Percentiles rank a stretch among this genome's conserved stretches.
Evolutionary conservation across 1,284 basidiomycete species (phyloP).

Genomic region (Porphyrellus sp.): DNA sequence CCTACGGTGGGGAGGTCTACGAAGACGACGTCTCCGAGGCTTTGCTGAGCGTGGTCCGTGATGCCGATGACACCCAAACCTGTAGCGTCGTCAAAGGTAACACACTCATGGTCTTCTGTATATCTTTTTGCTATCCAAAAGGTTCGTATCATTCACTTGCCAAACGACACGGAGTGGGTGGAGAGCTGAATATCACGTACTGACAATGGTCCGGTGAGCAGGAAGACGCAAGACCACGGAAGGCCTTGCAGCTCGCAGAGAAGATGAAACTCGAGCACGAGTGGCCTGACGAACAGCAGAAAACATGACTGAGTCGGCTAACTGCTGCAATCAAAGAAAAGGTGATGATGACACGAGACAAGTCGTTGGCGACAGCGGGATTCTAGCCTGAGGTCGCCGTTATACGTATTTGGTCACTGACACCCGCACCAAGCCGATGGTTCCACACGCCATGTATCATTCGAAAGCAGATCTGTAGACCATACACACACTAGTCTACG

Average conservation of each 20-base stretch:
- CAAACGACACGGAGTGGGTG: neutral
- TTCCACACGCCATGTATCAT: neutral
- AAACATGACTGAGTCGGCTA: slow-evolving; percentile 20
- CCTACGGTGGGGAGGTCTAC: slow-evolving; percentile 87
- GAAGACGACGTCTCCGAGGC: slow-evolving; percentile 96
- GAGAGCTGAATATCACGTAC: slow-evolving; percentile 18
- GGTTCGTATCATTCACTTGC: neutral
- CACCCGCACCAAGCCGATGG: slow-evolving; percentile 16
- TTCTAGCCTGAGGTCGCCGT: too few species aligned
- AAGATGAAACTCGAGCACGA: slow-evolving; percentile 15
- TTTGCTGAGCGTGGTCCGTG: slow-evolving; percentile 87
- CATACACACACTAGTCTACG: neutral
- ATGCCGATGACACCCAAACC: slow-evolving; percentile 85
- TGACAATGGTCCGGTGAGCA: slow-evolving; percentile 30
- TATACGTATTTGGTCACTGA: slow-evolving; percentile 22
- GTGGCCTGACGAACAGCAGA: slow-evolving; percentile 22
- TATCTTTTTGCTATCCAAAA: slow-evolving; percentile 67
- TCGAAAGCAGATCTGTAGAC: neutral
- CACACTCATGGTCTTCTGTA: slow-evolving; percentile 90
- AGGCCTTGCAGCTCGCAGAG: slow-evolving; percentile 3
- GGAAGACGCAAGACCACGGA: slow-evolving; percentile 6
- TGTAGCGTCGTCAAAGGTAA: slow-evolving; percentile 77
- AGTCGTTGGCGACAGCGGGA: neutral
- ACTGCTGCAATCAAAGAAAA: neutral
- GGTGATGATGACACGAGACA: neutral